Evolutionary conservation across 140 eudicot genomes (phyloP), one percentile per base, ranked within the genome.

Genomic region (Stevia rebaudiana): DNA sequence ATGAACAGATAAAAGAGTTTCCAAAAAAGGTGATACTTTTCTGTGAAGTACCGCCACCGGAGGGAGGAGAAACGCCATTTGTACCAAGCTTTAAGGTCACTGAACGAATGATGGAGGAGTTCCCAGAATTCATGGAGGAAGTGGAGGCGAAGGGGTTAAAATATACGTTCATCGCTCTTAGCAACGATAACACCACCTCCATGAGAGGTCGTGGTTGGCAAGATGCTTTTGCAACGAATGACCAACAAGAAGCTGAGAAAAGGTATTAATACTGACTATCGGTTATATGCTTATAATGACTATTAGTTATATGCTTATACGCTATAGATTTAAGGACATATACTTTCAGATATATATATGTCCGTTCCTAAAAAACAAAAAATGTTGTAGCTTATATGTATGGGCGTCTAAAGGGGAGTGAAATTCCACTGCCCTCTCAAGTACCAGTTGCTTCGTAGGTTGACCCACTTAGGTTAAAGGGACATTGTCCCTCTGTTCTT

Each of bases 171-270:
- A 78, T 80, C 0, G 86, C 95, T 36, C 88, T 74, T 18, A 79
- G 82, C 79, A 83, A 62, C 13, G 74, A 79, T 54, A 68, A 83
- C n/a, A 79, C 81, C 3, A 46, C 67, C 41, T 81, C 91, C 49
- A 81, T 87, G 88, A 81, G 91, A 76, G 90, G 95, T 9, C 81
- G 95, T 5, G 88, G 95, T 24, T 87, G 95, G 95, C 67, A 83
- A 59, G 91, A 87, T 51, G 84, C 88, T 49, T 87, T 81, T 17
- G 88, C 63, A 53, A 83, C 91, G 18, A 19, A 74, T 22, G 95
- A 87, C 66, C 77, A 60, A 51, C 70, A 67, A 36, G 87, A 83
- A 76, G 95, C 95, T 0, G 88, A 83, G 67, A 69, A 15, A 79
- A 83, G 91, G 95, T 79, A 76, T 30, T n/a, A n/a, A n/a, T n/a